Evolutionary conservation across 495 filamentous ascomycete genomes (phyloP), one percentile per base, ranked within the genome.

Genomic region (Mycothermus thermophilus): DNA sequence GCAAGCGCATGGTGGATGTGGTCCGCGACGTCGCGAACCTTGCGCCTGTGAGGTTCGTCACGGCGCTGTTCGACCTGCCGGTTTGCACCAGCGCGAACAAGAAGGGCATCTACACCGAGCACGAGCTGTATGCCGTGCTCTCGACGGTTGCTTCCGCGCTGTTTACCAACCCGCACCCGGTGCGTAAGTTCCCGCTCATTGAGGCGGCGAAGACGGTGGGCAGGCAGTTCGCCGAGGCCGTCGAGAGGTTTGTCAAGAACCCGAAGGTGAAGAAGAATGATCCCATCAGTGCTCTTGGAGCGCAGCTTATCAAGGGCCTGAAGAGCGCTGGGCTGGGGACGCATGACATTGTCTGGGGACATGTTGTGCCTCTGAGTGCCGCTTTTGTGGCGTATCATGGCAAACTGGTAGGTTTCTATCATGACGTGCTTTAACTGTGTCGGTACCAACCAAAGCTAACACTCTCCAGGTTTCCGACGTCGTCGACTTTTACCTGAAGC

Each of bases 51-150:
- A 70, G 79, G 46, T 87, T 90, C 32, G 80, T 72, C 2, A 67
- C 83, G 6, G 68, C 67, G 18, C 50, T 87, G 18, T 85, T 87
- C 51, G 72, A 72, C 15, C 64, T 93, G 2, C 78, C 83, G 0
- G 58, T 93, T 40, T 80, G 81, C 59, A 77, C 72, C 23, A 68
- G 74, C 40, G 69, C 75, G 18, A 73, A 77, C 47, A 65, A 74
- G 8, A 69, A 68, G 39, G 80, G 79, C 4, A 58, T 83, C 22
- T 87, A 84, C 59, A 80, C 74, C 6, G 79, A 82, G 44, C 72
- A 87, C 24, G 81, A 90, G 56, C 58, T 90, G 39, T 86, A 84
- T 55, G 74, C 71, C 55, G 71, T 77, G n/a, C 59, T 92, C 5
- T 66, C 79, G 1, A 63, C 76, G 18, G 67, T 86, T 36, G 85